phyloP scores from a whole-genome alignment of 2,329 filamentous ascomycete genomes.

The Aspergillus luchuensis region DNA sequence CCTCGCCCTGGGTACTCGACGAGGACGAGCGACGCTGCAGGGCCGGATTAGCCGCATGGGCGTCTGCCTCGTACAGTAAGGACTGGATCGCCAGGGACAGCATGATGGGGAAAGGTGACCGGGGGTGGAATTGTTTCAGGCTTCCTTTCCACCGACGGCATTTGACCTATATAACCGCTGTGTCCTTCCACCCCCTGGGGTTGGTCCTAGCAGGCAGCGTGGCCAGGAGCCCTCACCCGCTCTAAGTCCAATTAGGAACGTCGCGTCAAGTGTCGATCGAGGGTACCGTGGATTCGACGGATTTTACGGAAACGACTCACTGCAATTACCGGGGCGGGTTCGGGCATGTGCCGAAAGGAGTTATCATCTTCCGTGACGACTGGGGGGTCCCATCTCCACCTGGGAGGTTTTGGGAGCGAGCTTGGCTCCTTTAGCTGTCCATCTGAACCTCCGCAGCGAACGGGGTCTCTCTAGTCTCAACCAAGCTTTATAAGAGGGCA shows the following conservation, averaged over 20 bases:
- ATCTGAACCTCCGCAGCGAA: too few relatives aligned
- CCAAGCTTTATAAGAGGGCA: slow-evolving; percentile 4
- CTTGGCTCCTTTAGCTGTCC: neutral
- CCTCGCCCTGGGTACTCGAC: neutral
- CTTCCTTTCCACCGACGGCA: neutral
- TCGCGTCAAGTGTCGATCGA: slow-evolving; percentile 3
- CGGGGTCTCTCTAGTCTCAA: neutral
- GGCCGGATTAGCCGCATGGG: neutral
- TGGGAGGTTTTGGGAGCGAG: neutral
- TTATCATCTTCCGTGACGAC: neutral
- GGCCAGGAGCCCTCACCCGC: neutral
- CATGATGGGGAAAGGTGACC: slow-evolving; percentile 1
- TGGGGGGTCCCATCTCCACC: neutral
- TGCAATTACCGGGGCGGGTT: slow-evolving; percentile 4
- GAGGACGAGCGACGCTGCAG: neutral
- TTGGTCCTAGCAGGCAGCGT: neutral
- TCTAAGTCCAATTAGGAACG: neutral
- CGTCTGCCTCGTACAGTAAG: neutral
- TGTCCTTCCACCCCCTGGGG: neutral
- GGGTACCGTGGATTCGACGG: neutral
- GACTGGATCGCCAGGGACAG: slow-evolving; percentile 7
- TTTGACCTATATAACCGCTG: slow-evolving; percentile 7
- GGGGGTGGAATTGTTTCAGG: neutral
- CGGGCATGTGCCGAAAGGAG: slow-evolving; percentile 1
- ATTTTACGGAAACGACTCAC: neutral